phyloP scores from a whole-genome alignment of 192 early-diverging fungal species.

The Mortierella antarctica region DNA sequence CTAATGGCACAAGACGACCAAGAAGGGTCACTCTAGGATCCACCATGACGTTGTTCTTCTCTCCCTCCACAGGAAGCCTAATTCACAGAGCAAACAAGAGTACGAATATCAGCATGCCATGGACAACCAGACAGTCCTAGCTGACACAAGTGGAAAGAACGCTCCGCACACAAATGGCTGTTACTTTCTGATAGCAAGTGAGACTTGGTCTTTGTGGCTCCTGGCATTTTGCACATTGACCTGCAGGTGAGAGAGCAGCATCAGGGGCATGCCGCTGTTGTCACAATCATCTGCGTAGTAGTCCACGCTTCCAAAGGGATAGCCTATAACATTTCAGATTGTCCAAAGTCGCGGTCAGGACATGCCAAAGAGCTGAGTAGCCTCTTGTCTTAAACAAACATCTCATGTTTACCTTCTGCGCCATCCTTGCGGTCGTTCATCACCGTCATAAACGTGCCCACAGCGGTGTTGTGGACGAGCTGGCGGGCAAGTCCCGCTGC shows the following conservation, averaged over 20 bases:
- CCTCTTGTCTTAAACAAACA: background rate
- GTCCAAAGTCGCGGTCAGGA: background rate
- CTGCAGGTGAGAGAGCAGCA: constrained; percentile 59
- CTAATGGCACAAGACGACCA: constrained; percentile 46
- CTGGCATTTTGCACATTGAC: constrained; percentile 50
- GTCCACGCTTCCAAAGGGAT: constrained; percentile 63
- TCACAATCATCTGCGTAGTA: constrained; percentile 61
- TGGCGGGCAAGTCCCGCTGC: constrained; percentile 43
- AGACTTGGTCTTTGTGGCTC: constrained; percentile 25
- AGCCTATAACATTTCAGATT: constrained; percentile 31
- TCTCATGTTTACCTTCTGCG: constrained; percentile 38
- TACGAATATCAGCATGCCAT: background rate
- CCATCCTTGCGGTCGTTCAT: constrained; percentile 43
- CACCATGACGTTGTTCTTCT: constrained; percentile 44
- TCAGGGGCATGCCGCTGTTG: constrained; percentile 51
- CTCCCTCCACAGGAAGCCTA: constrained; percentile 26
- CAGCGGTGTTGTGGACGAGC: constrained; percentile 44
- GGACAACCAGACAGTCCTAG: background rate
- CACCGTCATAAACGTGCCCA: constrained; percentile 52
- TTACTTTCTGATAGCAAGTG: constrained; percentile 56
- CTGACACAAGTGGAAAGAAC: background rate
- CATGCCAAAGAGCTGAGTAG: background rate
- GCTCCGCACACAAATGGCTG: too few species aligned
- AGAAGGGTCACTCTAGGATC: constrained; percentile 60
- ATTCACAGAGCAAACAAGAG: background rate